Evolutionary conservation across 495 filamentous ascomycete genomes (phyloP), one percentile per base, ranked within the genome.

Genomic region (Jackrogersella minutella): DNA sequence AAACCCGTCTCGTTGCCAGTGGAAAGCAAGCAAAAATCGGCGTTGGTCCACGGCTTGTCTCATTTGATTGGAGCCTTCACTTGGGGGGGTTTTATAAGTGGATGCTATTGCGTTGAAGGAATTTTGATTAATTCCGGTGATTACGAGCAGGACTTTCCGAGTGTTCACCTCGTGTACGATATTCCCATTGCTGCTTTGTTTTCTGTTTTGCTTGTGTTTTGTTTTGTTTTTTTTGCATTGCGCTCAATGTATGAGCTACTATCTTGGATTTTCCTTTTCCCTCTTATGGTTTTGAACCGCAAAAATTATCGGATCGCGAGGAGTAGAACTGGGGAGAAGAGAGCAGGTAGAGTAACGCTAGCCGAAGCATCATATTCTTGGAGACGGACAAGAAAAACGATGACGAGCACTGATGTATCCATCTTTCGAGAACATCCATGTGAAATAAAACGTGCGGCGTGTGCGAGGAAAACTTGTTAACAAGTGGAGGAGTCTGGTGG

Each of bases 141-240:
- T 50, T 66, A 17, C 44, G 9, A 57, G 47, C 30, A 63, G 65
- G 3, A 3, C 43, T 62, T 58, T 33, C n/a, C 9, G 21, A 53
- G 33, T 58, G 56, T 59, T 63, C 47, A 33, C 49, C 49, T 46
- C 26, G 44, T 68, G 65, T 68, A 68, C 59, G 54, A 68, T 68
- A 68, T 60, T 62, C 49, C 44, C 33, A 34, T 43, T 13, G 31
- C 40, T 33, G 13, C 44, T 31, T n/a, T n/a, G n/a, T n/a, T n/a
- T n/a, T n/a, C n/a, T n/a, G n/a, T n/a, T n/a, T n/a, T n/a, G n/a
- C n/a, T n/a, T n/a, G n/a, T n/a, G n/a, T n/a, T n/a, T n/a, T n/a
- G n/a, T n/a, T n/a, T n/a, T n/a, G n/a, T n/a, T n/a, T n/a, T n/a
- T n/a, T 13, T 58, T 24, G 40, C 49, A 59, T 55, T 6, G 26